These are phyloP conservation scores for Penicillium glabrum DNA, from an alignment of 2,329 filamentous ascomycete genomes.

Conservation along the genomic window DNA sequence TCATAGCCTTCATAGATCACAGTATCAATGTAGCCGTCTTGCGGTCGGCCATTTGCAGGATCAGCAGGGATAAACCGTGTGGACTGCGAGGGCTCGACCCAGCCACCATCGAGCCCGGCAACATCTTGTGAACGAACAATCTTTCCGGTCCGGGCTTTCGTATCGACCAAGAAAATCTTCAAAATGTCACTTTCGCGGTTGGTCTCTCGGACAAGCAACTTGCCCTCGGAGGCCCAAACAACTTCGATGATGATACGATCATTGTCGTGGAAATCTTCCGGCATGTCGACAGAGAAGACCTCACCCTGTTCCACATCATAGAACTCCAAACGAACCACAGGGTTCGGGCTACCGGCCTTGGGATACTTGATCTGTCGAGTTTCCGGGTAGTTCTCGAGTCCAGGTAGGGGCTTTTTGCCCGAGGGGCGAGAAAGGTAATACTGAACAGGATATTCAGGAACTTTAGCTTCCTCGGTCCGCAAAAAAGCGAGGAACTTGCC, in stretches of 20 bases:
- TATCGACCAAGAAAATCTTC: conserved; percentile 82
- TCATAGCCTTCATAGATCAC: conserved; percentile 84
- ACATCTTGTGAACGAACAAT: conserved; percentile 79
- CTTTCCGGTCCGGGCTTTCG: conserved; percentile 68
- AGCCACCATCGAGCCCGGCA: conserved; percentile 84
- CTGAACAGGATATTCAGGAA: conserved; percentile 88
- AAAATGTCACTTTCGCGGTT: conserved; percentile 93
- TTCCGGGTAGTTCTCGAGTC: conserved; percentile 87
- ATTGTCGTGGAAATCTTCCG: conserved; percentile 74
- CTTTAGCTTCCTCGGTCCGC: conserved; percentile 87
- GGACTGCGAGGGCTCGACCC: conserved; percentile 90
- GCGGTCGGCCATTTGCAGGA: conserved; percentile 67
- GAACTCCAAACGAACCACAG: conserved; percentile 81
- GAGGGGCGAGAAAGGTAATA: conserved; percentile 90
- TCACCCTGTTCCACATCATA: conserved; percentile 79
- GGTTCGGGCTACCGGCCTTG: conserved; percentile 91
- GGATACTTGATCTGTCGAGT: conserved; percentile 94
- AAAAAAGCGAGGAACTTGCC: conserved; percentile 89
- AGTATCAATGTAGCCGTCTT: conserved; percentile 92
- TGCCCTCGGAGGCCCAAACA: conserved; percentile 77
- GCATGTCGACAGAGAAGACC: conserved; percentile 75
- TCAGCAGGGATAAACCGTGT: conserved; percentile 87
- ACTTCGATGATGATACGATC: conserved; percentile 91
- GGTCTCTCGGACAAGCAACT: conserved; percentile 85
- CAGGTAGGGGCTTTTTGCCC: conserved; percentile 64